Evolutionary conservation across 306 rosid species (phyloP), one percentile per base, ranked within the genome.

Genomic region (Cyamopsis tetragonoloba): DNA sequence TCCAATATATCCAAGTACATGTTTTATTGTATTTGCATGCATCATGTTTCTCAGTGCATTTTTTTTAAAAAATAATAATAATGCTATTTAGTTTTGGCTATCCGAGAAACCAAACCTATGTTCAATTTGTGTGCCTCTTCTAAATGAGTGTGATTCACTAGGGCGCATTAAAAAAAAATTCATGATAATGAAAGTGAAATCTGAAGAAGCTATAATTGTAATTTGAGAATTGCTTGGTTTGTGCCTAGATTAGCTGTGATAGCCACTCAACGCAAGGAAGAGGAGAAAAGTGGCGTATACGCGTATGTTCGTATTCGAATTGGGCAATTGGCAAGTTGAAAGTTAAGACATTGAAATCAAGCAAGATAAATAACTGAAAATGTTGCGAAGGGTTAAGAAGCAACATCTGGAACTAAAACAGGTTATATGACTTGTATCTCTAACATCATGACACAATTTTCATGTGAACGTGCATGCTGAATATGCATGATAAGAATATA

Each of bases 401-500:
- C 26, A 50, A 26, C 12, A 2, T 43, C 28, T 26, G 42, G 31
- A 38, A 24, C 63, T 37, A 27, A 56, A 57, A 44, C 2, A 20
- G 49, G 57, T 8, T 59, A 23, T 23, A n/a, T n/a, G n/a, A n/a
- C n/a, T n/a, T n/a, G n/a, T n/a, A 50, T 35, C 59, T 66, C 38
- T 6, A 60, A 48, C 28, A 44, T 32, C 19, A 38, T 68, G 47
- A 32, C 51, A 51, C 26, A 46, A 50, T 30, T 26, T 50, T 14
- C 48, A 75, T 26, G 11, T 50, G 23, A 58, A 42, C 44, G 30
- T 13, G 49, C 20, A 28, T 24, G 65, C 43, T 30, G 18, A 64
- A 37, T 51, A 41, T 42, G 55, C 47, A 31, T 9, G 26, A 41
- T 27, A 80, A 54, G 55, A 44, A 67, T 7, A 53, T 54, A 55